Conservation (phyloP, 441 rosid genomes). For the Cnidoscolus chayamansa region DNA sequence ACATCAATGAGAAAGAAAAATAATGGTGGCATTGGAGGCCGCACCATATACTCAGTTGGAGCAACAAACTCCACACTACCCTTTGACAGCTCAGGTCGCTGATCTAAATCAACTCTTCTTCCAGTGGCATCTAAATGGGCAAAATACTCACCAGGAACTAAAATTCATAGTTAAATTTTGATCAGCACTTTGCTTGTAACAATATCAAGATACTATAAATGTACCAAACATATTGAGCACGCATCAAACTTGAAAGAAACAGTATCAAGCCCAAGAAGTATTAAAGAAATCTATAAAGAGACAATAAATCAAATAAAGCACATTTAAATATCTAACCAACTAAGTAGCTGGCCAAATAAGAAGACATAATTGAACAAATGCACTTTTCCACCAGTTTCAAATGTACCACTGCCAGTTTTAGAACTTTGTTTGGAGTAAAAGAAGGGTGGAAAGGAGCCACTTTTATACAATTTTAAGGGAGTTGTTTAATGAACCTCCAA, state of each 20-base stretch:
- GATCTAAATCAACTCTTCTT: conserved; percentile 87
- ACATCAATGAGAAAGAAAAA: conserved; percentile 97
- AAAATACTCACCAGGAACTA: conserved; percentile 96
- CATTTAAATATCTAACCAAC: background rate
- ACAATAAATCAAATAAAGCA: background rate
- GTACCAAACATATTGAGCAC: background rate
- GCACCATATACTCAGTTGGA: conserved; percentile 99
- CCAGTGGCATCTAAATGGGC: conserved; percentile 92
- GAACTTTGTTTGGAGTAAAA: background rate
- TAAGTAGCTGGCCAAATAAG: background rate
- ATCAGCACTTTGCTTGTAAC: conserved; percentile 13
- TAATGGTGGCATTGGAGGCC: conserved; percentile 98
- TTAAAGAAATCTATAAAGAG: background rate
- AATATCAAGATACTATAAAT: background rate
- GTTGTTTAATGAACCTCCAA: background rate
- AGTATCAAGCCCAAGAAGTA: background rate
- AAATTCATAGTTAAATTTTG: conserved; percentile 25
- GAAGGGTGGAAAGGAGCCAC: background rate
- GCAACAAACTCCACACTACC: conserved; percentile 98
- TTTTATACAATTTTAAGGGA: background rate
- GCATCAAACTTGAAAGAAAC: background rate
- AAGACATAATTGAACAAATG: background rate
- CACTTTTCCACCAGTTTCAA: background rate
- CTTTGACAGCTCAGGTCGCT: conserved; percentile 88
- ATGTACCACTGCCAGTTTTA: background rate